phyloP scores from a whole-genome alignment of 495 filamentous ascomycete genomes.

The Talaromyces adpressus region DNA sequence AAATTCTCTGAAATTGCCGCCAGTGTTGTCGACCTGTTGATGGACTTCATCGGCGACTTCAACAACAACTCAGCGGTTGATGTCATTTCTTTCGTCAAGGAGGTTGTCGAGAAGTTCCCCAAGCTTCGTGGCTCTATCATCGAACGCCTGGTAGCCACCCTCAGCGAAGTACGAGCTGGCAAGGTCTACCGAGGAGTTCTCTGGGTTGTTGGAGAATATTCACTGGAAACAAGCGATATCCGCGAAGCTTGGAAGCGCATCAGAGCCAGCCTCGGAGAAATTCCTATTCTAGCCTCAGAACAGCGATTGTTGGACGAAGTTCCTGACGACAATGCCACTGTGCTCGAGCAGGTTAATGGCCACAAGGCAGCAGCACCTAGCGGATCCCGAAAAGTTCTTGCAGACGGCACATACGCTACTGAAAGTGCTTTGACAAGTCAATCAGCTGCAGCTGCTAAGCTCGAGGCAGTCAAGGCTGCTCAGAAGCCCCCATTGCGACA shows the following conservation, averaged over 20 bases:
- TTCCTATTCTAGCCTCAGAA: slow-evolving; percentile 93
- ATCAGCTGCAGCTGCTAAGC: slow-evolving; percentile 78
- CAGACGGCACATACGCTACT: slow-evolving; percentile 95
- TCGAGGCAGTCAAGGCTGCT: slow-evolving; percentile 94
- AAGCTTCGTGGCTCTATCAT: slow-evolving; percentile 81
- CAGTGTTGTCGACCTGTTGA: slow-evolving; percentile 93
- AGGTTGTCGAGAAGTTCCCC: slow-evolving; percentile 98
- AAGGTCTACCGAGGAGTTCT: slow-evolving; percentile 96
- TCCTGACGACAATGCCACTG: slow-evolving; percentile 56
- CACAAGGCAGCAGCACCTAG: slow-evolving; percentile 71
- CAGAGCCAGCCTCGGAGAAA: slow-evolving; percentile 88
- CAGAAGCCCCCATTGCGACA: slow-evolving; percentile 95
- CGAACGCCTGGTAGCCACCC: slow-evolving; percentile 77
- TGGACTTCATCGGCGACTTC: slow-evolving; percentile 99
- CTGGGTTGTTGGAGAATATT: slow-evolving; percentile 98
- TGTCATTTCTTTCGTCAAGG: slow-evolving; percentile 97
- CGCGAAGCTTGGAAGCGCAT: slow-evolving; percentile 96
- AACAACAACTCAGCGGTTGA: slow-evolving; percentile 96
- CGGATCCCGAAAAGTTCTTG: slow-evolving; percentile 84
- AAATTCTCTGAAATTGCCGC: slow-evolving; percentile 97
- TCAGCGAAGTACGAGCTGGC: slow-evolving; percentile 90
- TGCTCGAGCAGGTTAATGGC: slow-evolving; percentile 73
- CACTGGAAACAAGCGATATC: slow-evolving; percentile 87
- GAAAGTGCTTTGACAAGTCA: slow-evolving; percentile 93
- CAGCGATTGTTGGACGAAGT: slow-evolving; percentile 81